Conservation (phyloP, 257 asterid species). For the Scutellaria barbata region DNA sequence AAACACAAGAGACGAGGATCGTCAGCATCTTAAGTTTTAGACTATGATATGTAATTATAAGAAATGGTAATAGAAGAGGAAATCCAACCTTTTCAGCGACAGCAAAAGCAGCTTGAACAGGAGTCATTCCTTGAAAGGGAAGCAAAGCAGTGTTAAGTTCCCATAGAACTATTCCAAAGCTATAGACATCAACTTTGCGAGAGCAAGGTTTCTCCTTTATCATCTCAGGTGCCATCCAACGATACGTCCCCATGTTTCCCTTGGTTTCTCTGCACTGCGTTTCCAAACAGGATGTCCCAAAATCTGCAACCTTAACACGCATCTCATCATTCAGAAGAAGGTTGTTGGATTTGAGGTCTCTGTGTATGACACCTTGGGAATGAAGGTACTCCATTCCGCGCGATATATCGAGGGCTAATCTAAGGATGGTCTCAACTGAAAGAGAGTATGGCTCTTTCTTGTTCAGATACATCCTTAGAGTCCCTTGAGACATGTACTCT, state of each 20-base stretch:
- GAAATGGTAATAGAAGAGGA: neutral
- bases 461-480: conserved; percentile 76
- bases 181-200: conserved; percentile 81
- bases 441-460: conserved; percentile 78
- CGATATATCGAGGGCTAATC: conserved; percentile 80
- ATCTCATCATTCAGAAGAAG: conserved; percentile 75
- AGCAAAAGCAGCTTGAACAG: conserved; percentile 82
- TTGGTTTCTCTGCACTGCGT: conserved; percentile 59
- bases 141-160: conserved; percentile 75
- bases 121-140: conserved; percentile 87
- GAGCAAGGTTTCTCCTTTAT: conserved; percentile 67
- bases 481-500: conserved; percentile 88
- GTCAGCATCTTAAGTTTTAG: too few relatives aligned
- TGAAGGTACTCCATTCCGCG: conserved; percentile 88
- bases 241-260: conserved; percentile 79
- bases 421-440: conserved; percentile 57
- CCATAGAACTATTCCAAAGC: conserved; percentile 89
- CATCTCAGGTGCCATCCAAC: conserved; percentile 99
- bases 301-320: conserved; percentile 86
- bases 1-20: too few relatives aligned
- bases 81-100: conserved; percentile 69
- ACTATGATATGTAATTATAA: neutral
- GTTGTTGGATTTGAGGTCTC: conserved; percentile 92
- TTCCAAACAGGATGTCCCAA: conserved; percentile 84
- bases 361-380: conserved; percentile 83